phyloP scores from a whole-genome alignment of 2,329 filamentous ascomycete genomes.

The Raffaelea ambrosiae region DNA sequence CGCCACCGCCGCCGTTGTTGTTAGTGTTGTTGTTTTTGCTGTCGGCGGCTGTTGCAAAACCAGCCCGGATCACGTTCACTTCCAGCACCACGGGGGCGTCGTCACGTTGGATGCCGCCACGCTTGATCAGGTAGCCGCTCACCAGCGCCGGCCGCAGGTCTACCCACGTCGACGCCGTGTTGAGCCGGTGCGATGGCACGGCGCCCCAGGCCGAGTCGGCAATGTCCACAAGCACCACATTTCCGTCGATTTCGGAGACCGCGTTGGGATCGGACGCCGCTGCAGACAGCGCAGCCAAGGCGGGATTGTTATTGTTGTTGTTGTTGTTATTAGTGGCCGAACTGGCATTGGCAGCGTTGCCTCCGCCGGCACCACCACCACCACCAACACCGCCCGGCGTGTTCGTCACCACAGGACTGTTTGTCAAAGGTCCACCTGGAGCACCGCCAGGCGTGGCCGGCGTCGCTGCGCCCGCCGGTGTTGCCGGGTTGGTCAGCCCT shows the following conservation, averaged over 20 bases:
- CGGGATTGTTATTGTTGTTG: conserved; percentile 11
- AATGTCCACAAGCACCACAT: conserved; percentile 62
- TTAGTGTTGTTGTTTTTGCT: not conserved
- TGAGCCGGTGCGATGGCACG: conserved; percentile 57
- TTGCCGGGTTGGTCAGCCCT: not conserved
- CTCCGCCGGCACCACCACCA: conserved; percentile 35
- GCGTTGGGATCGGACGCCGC: conserved; percentile 25
- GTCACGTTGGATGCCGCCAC: conserved; percentile 44
- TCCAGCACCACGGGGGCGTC: conserved; percentile 55
- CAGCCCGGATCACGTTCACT: conserved; percentile 53
- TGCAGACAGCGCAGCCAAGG: conserved; percentile 4
- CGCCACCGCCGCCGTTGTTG: not conserved
- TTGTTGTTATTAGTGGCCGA: not conserved
- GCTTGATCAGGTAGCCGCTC: conserved; percentile 59
- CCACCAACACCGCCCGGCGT: conserved; percentile 19
- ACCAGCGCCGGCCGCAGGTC: conserved; percentile 50
- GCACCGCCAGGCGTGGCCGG: not conserved
- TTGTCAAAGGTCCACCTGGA: not conserved
- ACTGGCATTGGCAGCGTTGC: not conserved
- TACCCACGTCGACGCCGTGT: conserved; percentile 46
- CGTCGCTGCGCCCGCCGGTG: not conserved
- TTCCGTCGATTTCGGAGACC: conserved; percentile 34
- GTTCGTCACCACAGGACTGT: not conserved
- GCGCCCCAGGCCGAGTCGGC: conserved; percentile 72
- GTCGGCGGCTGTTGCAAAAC: not conserved